Percentiles rank a stretch among this genome's conserved stretches.
Conservation (phyloP, 441 rosid species). For the Erodium moschatum region DNA sequence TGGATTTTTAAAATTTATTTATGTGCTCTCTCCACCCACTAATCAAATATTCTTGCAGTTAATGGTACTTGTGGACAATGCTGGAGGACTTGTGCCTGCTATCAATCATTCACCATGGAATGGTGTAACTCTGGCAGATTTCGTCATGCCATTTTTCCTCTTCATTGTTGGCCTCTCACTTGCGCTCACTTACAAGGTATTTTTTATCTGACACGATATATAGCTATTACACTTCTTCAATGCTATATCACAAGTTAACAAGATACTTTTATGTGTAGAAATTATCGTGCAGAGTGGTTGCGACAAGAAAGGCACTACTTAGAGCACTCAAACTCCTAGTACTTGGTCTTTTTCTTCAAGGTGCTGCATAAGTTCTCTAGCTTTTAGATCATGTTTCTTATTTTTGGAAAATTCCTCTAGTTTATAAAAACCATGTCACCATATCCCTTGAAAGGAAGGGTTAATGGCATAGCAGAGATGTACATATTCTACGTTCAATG, state of each 20-base stretch:
- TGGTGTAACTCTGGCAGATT: conserved; percentile 81
- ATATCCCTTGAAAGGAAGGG: not conserved
- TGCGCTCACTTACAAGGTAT: conserved; percentile 68
- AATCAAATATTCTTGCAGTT: conserved; percentile 36
- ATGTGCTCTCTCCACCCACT: not conserved
- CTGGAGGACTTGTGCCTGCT: conserved; percentile 58
- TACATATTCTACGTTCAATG: not conserved
- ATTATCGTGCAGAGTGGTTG: conserved; percentile 39
- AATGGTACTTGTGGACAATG: conserved; percentile 76
- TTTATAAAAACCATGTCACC: not conserved
- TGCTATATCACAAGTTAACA: conserved; percentile 8
- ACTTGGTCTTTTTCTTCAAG: conserved; percentile 76
- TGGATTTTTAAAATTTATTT: not conserved
- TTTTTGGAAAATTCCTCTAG: not conserved
- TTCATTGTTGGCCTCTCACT: conserved; percentile 81
- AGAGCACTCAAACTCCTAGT: conserved; percentile 50
- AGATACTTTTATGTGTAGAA: conserved; percentile 33
- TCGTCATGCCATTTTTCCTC: conserved; percentile 86
- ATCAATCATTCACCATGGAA: conserved; percentile 90
- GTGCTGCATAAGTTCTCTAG: conserved; percentile 19
- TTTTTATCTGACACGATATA: conserved; percentile 4
- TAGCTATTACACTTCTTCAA: not conserved
- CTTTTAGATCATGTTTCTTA: conserved; percentile 7
- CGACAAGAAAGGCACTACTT: conserved; percentile 53
- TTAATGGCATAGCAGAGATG: not conserved